Evolutionary conservation across 371 early-diverging fungal genomes (phyloP).

Genomic region (Lichtheimia hyalospora): DNA sequence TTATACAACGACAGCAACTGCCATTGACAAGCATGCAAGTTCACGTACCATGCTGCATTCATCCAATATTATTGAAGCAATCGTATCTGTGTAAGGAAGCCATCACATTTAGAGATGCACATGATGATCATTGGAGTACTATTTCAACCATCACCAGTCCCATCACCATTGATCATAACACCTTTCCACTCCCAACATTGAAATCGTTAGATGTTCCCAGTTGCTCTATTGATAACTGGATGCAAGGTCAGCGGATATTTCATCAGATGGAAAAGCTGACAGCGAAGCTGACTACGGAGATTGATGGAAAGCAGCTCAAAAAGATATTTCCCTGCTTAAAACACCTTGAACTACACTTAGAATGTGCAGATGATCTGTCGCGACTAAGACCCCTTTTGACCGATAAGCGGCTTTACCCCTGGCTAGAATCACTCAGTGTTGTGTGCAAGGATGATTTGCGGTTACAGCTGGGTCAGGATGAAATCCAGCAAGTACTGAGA

Average conservation of each 20-base stretch:
- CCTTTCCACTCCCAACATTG: background rate
- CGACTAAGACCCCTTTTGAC: conserved; percentile 26
- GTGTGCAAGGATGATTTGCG: conserved; percentile 25
- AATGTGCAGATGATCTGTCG: conserved; percentile 1
- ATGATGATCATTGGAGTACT: background rate
- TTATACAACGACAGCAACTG: conserved; percentile 5
- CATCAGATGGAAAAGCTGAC: conserved; percentile 10
- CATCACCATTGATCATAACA: background rate
- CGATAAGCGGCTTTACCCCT: conserved; percentile 26
- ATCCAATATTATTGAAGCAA: conserved; percentile 2
- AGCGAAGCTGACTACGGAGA: conserved; percentile 8
- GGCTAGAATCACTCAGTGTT: conserved; percentile 29
- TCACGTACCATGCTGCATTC: conserved; percentile 3
- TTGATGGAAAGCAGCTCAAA: conserved; percentile 21
- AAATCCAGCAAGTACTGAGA: conserved; percentile 20
- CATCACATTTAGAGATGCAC: background rate
- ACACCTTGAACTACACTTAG: conserved; percentile 20
- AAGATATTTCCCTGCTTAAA: conserved; percentile 21
- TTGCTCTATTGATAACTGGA: conserved; percentile 17
- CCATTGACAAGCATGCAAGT: conserved; percentile 3
- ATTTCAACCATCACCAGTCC: background rate
- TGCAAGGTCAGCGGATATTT: conserved; percentile 13
- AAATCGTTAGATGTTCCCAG: conserved; percentile 23
- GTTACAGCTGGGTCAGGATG: conserved; percentile 19
- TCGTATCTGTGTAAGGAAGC: background rate